Evolutionary conservation across 2,329 filamentous ascomycete genomes (phyloP), one percentile per base, ranked within the genome.

Genomic region (Penicillium sp.): DNA sequence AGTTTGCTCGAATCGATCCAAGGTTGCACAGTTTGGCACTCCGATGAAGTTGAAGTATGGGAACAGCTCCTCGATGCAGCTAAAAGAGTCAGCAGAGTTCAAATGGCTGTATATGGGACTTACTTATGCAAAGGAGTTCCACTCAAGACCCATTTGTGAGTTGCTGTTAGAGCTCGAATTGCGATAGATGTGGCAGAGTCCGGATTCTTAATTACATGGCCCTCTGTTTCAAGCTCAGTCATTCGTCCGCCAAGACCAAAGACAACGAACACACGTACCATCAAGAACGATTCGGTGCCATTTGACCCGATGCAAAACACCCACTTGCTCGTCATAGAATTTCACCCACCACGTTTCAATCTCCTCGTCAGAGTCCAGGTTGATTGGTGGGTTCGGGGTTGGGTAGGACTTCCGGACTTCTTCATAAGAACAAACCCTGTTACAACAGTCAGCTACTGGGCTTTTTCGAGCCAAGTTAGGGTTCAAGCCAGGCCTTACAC

Each of bases 281-380:
- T 80, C 78, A 7, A 80, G 67, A n/a, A 80, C 71, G n/a, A 80
- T 77, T 2, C 78, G 70, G 26, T 71, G 71, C 58, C 75, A 80
- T 5, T 73, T 72, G 33, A 79, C 67, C 26, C 59, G 58, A 64
- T 80, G 78, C 4, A 80, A 61, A 3, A 70, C 68, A 1, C 78
- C 78, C 30, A 66, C 60, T 10, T 72, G 62, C 6, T 70, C 28
- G 6, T 66, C 38, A 53, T 69, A 76, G 7, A 61, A 54, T 0
- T 69, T 42, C 24, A 65, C 35, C 66, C 69, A 77, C 70, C 69
- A 74, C 28, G 65, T 58, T 6, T 62, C 45, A 4, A 73, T 66
- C 15, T 70, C 65, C 1, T 63, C 57, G 8, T 70, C 65, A 2
- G 60, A 63, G 0, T 55, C 30, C 9, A 72, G 17, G 1, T 59